Evolutionary conservation across 2,329 filamentous ascomycete genomes (phyloP).

Genomic region (Emergomyces pasteurianus): DNA sequence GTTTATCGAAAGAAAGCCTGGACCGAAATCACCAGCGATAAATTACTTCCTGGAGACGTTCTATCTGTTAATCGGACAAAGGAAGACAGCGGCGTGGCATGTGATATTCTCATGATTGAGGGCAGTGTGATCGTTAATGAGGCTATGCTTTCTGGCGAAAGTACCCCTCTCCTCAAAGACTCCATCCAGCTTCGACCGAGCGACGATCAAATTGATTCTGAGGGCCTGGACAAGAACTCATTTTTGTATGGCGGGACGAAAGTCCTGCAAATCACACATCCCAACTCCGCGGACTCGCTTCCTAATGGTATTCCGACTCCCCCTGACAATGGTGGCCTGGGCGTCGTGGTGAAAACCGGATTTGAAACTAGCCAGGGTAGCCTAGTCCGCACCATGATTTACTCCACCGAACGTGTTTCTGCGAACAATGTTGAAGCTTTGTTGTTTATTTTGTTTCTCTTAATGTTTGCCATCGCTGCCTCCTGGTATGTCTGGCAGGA

Average conservation of each 20-base stretch:
- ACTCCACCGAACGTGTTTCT: slow-evolving; percentile 96
- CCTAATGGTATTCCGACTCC: slow-evolving; percentile 64
- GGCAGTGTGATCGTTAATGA: slow-evolving; percentile 97
- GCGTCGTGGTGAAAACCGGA: slow-evolving; percentile 89
- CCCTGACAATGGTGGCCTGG: slow-evolving; percentile 87
- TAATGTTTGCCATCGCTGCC: slow-evolving; percentile 90
- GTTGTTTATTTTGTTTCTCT: slow-evolving; percentile 93
- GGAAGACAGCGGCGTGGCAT: slow-evolving; percentile 92
- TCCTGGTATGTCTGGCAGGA: slow-evolving; percentile 99
- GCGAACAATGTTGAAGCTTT: slow-evolving; percentile 93
- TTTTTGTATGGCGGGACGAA: slow-evolving; percentile 97
- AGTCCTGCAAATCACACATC: slow-evolving; percentile 87
- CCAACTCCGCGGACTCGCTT: slow-evolving; percentile 48
- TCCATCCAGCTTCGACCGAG: slow-evolving; percentile 81
- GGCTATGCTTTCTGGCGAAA: slow-evolving; percentile 97
- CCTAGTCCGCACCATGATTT: slow-evolving; percentile 98
- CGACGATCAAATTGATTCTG: slow-evolving; percentile 69
- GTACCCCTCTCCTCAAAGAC: slow-evolving; percentile 91
- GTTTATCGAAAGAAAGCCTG: slow-evolving; percentile 81
- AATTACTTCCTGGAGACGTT: slow-evolving; percentile 82
- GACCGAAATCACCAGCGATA: slow-evolving; percentile 80
- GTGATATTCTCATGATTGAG: slow-evolving; percentile 91
- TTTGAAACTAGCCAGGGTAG: slow-evolving; percentile 98
- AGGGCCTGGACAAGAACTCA: slow-evolving; percentile 90
- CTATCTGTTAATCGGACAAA: slow-evolving; percentile 88